phyloP scores from a whole-genome alignment of 202 grass and related monocot species.

The Brachypodium distachyon region DNA sequence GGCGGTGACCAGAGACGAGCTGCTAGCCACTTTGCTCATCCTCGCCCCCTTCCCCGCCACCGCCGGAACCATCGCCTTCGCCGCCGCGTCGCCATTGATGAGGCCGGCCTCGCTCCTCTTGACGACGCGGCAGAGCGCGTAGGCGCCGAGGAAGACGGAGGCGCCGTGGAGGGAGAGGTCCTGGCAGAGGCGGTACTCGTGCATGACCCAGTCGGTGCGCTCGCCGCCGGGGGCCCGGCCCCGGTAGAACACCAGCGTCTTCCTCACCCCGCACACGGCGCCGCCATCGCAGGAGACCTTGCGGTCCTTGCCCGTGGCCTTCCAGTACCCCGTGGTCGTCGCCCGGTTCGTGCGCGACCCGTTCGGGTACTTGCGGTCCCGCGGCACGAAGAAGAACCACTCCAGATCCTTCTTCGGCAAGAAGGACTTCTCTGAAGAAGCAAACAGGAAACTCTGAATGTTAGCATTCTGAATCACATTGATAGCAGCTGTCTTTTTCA shows the following conservation, averaged over 20 bases:
- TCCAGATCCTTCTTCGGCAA: slow-evolving; percentile 79
- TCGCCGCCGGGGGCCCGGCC: slow-evolving; percentile 82
- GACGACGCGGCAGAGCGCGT: slow-evolving; percentile 77
- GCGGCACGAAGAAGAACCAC: slow-evolving; percentile 97
- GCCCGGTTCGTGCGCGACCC: slow-evolving; percentile 95
- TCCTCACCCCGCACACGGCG: slow-evolving; percentile 58
- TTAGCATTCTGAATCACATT: background rate
- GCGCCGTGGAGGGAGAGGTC: slow-evolving; percentile 60
- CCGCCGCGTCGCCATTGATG: slow-evolving; percentile 7
- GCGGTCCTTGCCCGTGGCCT: slow-evolving; percentile 89
- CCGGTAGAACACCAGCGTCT: slow-evolving; percentile 86
- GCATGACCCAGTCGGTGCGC: slow-evolving; percentile 95
- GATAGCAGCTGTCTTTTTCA: no score
- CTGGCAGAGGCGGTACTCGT: slow-evolving; percentile 94
- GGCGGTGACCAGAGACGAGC: slow-evolving; percentile 30
- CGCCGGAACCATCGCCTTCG: slow-evolving; percentile 25
- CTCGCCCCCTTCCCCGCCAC: background rate
- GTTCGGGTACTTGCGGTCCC: slow-evolving; percentile 93
- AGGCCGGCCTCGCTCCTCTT: slow-evolving; percentile 59
- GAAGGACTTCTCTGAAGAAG: slow-evolving; percentile 83
- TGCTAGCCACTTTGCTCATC: slow-evolving; percentile 39
- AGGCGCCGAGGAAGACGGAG: slow-evolving; percentile 34
- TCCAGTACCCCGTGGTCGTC: slow-evolving; percentile 79
- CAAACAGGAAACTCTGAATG: background rate
- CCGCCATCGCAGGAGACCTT: slow-evolving; percentile 60